phyloP scores from a whole-genome alignment of 2,329 filamentous ascomycete species.

The Aspergillus versicolor region DNA sequence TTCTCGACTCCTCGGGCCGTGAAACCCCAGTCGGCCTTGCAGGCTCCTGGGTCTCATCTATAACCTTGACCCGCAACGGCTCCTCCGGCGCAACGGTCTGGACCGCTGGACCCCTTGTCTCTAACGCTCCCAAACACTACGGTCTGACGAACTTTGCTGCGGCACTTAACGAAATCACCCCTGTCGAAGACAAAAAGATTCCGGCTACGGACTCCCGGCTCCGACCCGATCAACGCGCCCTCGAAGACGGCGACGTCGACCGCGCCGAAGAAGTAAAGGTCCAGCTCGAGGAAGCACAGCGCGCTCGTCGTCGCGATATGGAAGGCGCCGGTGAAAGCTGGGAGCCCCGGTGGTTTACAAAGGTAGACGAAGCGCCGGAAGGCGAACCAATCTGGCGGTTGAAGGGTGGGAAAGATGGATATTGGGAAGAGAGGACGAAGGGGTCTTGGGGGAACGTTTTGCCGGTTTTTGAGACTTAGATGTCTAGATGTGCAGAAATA shows the following conservation, averaged over 20 bases:
- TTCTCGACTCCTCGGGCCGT: constrained; percentile 65
- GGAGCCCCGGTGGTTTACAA: constrained; percentile 81
- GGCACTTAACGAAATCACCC: constrained; percentile 80
- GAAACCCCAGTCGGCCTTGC: constrained; percentile 66
- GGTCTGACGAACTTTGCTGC: constrained; percentile 87
- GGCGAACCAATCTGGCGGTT: constrained; percentile 63
- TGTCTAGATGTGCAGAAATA: neutral
- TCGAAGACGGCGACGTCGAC: constrained; percentile 80
- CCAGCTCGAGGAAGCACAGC: constrained; percentile 80
- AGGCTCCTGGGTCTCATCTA: constrained; percentile 80
- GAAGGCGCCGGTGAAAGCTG: constrained; percentile 73
- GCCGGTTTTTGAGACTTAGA: constrained; percentile 50
- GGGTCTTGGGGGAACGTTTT: constrained; percentile 64
- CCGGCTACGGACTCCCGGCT: constrained; percentile 81
- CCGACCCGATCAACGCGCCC: constrained; percentile 81
- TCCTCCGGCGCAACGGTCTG: constrained; percentile 69
- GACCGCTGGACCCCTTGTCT: constrained; percentile 74
- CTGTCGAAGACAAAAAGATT: constrained; percentile 70
- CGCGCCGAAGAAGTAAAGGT: constrained; percentile 81
- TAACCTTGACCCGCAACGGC: constrained; percentile 66
- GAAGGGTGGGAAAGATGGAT: constrained; percentile 78
- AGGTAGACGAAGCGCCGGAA: constrained; percentile 49
- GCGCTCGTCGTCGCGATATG: constrained; percentile 69
- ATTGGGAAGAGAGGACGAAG: constrained; percentile 82
- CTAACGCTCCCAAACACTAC: constrained; percentile 76